Evolutionary conservation across 2,329 filamentous ascomycete species (phyloP).

Genomic region (Cryphonectria parasitica): DNA sequence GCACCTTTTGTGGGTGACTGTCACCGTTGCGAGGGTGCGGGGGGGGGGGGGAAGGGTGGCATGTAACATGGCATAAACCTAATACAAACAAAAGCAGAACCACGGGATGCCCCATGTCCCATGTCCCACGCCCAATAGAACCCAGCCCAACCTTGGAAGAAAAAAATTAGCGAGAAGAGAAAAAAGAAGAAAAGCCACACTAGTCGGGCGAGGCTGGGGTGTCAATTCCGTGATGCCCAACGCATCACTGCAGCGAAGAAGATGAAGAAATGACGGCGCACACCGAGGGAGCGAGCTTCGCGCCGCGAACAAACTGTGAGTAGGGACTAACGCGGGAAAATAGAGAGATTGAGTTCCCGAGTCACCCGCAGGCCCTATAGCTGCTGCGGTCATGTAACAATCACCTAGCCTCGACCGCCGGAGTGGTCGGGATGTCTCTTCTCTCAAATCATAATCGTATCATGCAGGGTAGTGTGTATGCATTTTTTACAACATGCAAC

Average conservation of each 20-base stretch:
- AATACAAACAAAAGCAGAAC: neutral
- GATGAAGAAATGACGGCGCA: neutral
- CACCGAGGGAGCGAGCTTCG: neutral
- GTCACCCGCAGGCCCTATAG: neutral
- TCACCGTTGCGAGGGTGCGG: neutral
- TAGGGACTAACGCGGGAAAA: neutral
- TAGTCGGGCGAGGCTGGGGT: too few relatives aligned
- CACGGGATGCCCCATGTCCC: too few relatives aligned
- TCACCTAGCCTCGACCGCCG: neutral
- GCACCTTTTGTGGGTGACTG: neutral
- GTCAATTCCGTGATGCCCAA: neutral
- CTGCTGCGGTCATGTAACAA: neutral
- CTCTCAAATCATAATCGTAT: neutral
- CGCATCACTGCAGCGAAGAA: neutral
- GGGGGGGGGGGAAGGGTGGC: too few relatives aligned
- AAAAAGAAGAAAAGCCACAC: neutral
- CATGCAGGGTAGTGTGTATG: neutral
- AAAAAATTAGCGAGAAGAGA: too few relatives aligned
- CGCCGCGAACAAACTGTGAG: neutral
- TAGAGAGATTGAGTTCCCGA: neutral
- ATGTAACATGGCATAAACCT: neutral
- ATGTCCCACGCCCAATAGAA: too few relatives aligned
- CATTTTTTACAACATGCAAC: neutral
- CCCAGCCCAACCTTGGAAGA: too few relatives aligned
- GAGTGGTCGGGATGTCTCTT: neutral